phyloP scores from a whole-genome alignment of 345 rosid genomes.

The Kernera saxatilis region DNA sequence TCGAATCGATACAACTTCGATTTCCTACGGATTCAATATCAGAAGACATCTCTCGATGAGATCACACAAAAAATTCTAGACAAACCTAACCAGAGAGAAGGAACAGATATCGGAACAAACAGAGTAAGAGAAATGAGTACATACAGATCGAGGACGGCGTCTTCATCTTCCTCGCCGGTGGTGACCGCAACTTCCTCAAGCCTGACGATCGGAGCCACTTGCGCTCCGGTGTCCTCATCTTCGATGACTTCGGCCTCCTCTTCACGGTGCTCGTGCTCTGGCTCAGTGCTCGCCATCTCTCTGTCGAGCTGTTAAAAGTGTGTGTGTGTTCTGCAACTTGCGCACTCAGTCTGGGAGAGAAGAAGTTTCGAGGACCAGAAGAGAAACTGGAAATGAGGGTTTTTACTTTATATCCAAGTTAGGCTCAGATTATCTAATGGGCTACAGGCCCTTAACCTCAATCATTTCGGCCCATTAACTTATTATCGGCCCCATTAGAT shows the following conservation, averaged over 20 bases:
- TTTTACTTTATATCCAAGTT: background rate
- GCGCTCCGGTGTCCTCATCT: slow-evolving; percentile 93
- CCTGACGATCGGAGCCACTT: slow-evolving; percentile 75
- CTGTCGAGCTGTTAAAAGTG: background rate
- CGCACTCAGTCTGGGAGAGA: slow-evolving; percentile 9
- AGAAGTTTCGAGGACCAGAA: slow-evolving; percentile 10
- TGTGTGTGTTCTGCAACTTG: background rate
- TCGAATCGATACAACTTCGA: slow-evolving; percentile 82
- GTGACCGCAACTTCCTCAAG: slow-evolving; percentile 78
- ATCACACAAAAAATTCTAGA: background rate
- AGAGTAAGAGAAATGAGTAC: background rate
- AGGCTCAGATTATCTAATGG: background rate
- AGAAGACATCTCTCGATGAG: background rate
- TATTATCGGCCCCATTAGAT: background rate
- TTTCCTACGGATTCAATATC: slow-evolving; percentile 39
- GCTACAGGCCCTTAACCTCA: background rate
- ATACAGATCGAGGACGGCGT: slow-evolving; percentile 72
- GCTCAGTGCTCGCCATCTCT: slow-evolving; percentile 53
- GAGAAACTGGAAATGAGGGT: background rate
- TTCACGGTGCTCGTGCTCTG: slow-evolving; percentile 50
- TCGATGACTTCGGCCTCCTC: slow-evolving; percentile 58
- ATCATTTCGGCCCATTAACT: background rate
- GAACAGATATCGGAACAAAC: background rate
- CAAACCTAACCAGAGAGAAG: background rate
- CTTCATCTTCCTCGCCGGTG: slow-evolving; percentile 88